phyloP scores from a whole-genome alignment of 2,329 filamentous ascomycete genomes.

The Colletotrichum tropicale region DNA sequence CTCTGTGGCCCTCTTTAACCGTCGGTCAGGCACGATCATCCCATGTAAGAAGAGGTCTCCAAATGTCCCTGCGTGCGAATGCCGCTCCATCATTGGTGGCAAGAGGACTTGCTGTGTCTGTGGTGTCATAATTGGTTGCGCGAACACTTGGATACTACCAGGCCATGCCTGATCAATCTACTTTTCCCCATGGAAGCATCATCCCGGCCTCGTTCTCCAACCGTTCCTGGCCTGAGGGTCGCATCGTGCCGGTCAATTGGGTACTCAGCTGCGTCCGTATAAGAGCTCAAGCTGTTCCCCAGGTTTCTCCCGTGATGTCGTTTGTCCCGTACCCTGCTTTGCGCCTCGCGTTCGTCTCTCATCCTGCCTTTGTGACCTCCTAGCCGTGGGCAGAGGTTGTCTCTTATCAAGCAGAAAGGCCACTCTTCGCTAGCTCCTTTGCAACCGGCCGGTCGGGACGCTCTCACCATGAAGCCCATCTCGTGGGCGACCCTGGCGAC shows the following conservation, averaged over 20 bases:
- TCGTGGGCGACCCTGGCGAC: slow-evolving; percentile 22
- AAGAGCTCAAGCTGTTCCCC: background rate
- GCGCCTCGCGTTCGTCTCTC: background rate
- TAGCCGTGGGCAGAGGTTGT: background rate
- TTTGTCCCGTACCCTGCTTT: background rate
- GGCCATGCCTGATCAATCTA: background rate
- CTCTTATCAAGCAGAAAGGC: background rate
- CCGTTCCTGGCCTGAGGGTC: background rate
- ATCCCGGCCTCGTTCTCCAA: slow-evolving; percentile 1
- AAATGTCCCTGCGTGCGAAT: background rate
- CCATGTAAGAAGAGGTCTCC: background rate
- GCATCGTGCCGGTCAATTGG: background rate
- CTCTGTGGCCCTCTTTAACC: slow-evolving; percentile 8
- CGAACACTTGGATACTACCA: background rate
- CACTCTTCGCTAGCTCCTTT: background rate
- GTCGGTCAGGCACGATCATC: background rate
- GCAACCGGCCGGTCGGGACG: background rate
- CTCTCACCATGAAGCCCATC: slow-evolving; percentile 11
- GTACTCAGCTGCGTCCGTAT: background rate
- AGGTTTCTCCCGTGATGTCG: background rate
- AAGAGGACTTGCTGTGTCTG: background rate
- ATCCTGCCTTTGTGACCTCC: background rate
- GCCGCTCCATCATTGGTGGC: background rate
- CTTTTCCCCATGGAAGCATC: slow-evolving; percentile 1
- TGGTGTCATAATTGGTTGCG: background rate